phyloP scores from a whole-genome alignment of 306 rosid species.

The Quercus dentata region DNA sequence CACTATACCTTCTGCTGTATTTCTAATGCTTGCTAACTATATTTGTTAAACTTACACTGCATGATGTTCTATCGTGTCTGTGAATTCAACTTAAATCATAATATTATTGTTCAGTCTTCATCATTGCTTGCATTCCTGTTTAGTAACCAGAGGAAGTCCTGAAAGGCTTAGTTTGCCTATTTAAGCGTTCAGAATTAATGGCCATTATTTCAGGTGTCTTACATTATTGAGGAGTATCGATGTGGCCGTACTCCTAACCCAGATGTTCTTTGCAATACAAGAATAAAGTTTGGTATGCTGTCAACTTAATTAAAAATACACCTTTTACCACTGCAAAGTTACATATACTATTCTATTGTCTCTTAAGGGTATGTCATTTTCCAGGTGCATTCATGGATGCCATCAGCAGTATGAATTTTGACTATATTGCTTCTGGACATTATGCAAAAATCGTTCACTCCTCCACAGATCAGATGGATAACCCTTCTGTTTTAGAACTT shows the following conservation, averaged over 20 bases:
- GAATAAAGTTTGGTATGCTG: constrained; percentile 86
- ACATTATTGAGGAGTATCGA: constrained; percentile 79
- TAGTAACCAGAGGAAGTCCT: not conserved
- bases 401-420: constrained; percentile 65
- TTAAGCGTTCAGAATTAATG: constrained; percentile 13
- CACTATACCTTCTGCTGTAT: not conserved
- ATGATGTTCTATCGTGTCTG: not conserved
- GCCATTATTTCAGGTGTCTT: constrained; percentile 60
- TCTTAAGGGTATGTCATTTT: not conserved
- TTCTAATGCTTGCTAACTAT: not conserved
- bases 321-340: not conserved
- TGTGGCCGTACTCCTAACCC: constrained; percentile 97
- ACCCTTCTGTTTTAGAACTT: constrained; percentile 56
- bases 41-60: not conserved
- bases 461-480: constrained; percentile 33
- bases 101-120: not conserved
- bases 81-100: constrained; percentile 3
- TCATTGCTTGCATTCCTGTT: constrained; percentile 2
- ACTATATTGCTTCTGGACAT: constrained; percentile 93
- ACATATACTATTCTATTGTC: not conserved
- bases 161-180: not conserved
- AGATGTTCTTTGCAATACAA: constrained; percentile 90
- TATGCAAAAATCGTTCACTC: constrained; percentile 84
- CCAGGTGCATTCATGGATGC: constrained; percentile 98
- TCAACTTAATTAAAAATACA: constrained; percentile 5